These are phyloP conservation scores for Vitis cinerea DNA, from an alignment of 164 flowering plant species.

Conservation along the genomic window DNA sequence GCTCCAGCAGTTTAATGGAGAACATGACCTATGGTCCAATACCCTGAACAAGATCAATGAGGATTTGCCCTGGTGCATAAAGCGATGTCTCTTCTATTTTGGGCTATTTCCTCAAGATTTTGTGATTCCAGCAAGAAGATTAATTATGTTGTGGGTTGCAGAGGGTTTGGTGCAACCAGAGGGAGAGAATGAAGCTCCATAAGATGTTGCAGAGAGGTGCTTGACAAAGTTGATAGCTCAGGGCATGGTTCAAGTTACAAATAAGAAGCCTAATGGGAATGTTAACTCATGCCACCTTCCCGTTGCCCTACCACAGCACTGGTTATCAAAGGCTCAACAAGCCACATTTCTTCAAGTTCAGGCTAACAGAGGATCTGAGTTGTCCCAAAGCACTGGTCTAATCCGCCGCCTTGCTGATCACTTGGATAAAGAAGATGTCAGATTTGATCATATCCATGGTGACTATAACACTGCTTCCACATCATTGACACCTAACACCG, in stretches of 20 bases:
- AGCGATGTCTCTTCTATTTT: conserved; percentile 16
- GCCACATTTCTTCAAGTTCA: conserved; percentile 4
- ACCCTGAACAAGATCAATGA: too few species aligned
- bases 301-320: conserved; percentile 10
- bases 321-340: neutral
- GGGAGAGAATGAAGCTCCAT: neutral
- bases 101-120: conserved; percentile 20
- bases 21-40: too few species aligned
- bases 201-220: conserved; percentile 19
- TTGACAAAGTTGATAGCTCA: conserved; percentile 13
- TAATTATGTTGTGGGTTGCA: neutral
- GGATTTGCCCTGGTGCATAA: neutral
- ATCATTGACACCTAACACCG: neutral
- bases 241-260: conserved; percentile 23
- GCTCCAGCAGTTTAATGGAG: too few species aligned
- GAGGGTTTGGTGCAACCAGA: conserved; percentile 13
- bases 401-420: neutral
- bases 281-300: conserved; percentile 17
- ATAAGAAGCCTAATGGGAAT: conserved; percentile 24
- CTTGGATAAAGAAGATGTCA: neutral
- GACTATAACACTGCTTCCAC: neutral
- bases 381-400: neutral
- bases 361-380: neutral
- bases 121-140: conserved; percentile 5
- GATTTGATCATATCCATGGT: neutral